These are phyloP conservation scores for Globisporangium splendens DNA, from an alignment of 352 stramenopile genomes.

Conservation along the genomic window DNA sequence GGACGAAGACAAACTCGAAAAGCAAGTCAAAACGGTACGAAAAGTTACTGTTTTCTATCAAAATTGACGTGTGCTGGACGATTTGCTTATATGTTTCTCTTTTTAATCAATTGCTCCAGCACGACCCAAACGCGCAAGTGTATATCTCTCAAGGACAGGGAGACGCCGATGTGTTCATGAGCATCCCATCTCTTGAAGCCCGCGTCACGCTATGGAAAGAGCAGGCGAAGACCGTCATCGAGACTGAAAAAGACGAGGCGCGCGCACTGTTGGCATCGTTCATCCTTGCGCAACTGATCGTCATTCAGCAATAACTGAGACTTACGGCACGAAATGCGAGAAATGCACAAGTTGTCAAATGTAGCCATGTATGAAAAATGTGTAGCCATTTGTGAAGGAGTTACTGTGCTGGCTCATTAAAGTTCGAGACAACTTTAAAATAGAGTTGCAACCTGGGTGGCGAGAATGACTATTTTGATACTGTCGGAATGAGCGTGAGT, in stretches of 20 bases:
- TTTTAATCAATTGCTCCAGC: conserved; percentile 31
- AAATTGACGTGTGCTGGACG: neutral
- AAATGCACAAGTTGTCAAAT: neutral
- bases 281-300: conserved; percentile 36
- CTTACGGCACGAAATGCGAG: too few species aligned
- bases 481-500: neutral
- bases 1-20: conserved; percentile 74
- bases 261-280: conserved; percentile 58
- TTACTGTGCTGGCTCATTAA: neutral
- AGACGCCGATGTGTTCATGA: conserved; percentile 79
- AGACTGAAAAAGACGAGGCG: conserved; percentile 72
- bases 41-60: neutral
- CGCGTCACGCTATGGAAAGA: conserved; percentile 79
- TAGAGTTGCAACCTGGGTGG: neutral
- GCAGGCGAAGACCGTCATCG: conserved; percentile 66
- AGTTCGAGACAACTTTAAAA: neutral
- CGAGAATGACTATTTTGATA: neutral
- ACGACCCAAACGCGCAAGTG: conserved; percentile 62
- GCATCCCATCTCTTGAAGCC: conserved; percentile 71
- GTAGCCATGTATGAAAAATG: neutral
- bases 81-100: neutral
- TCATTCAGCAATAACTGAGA: conserved; percentile 10
- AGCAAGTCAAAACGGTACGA: conserved; percentile 68
- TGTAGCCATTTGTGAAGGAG: too few species aligned
- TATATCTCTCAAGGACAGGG: conserved; percentile 79